Percentiles rank a stretch among this genome's conserved stretches.
Evolutionary conservation across 345 rosid species (phyloP).

Genomic region (Euclidium syriacum): DNA sequence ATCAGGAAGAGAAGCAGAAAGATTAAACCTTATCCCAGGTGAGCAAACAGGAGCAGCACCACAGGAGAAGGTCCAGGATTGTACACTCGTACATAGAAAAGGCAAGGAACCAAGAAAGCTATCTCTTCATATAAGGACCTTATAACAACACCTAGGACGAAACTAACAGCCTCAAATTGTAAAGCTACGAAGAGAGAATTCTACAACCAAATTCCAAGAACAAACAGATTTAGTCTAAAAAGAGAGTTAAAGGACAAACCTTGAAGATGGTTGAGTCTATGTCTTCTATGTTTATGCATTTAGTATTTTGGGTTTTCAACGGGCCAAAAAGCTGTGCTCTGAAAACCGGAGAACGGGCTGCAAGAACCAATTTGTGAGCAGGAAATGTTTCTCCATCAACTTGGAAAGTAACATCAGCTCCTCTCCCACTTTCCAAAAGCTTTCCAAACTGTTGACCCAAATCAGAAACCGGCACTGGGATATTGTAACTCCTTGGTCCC

Average conservation of each 20-base stretch:
- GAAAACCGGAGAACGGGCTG: slow-evolving; percentile 77
- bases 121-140: slow-evolving; percentile 33
- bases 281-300: slow-evolving; percentile 51
- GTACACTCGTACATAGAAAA: slow-evolving; percentile 39
- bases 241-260: slow-evolving; percentile 37
- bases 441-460: slow-evolving; percentile 52
- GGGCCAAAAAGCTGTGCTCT: slow-evolving; percentile 83
- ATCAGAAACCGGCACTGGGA: slow-evolving; percentile 53
- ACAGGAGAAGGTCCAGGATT: slow-evolving; percentile 49
- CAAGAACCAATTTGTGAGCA: slow-evolving; percentile 71
- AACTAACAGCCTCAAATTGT: slow-evolving; percentile 1
- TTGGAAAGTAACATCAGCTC: slow-evolving; percentile 48
- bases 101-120: slow-evolving; percentile 44
- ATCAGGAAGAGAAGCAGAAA: slow-evolving; percentile 37
- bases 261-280: slow-evolving; percentile 61
- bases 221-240: neutral
- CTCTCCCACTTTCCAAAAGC: slow-evolving; percentile 55
- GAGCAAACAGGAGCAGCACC: slow-evolving; percentile 49
- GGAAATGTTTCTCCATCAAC: slow-evolving; percentile 63
- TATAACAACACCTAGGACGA: slow-evolving; percentile 1
- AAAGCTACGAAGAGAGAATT: neutral
- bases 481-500: slow-evolving; percentile 59
- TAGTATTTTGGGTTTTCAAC: slow-evolving; percentile 46
- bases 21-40: slow-evolving; percentile 48
- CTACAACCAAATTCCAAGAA: neutral